A percentile compares a stretch with the other conserved stretches of the same genome.
Evolutionary conservation across 176 grass and related monocot species (phyloP).

Genomic region (Lolium perenne): DNA sequence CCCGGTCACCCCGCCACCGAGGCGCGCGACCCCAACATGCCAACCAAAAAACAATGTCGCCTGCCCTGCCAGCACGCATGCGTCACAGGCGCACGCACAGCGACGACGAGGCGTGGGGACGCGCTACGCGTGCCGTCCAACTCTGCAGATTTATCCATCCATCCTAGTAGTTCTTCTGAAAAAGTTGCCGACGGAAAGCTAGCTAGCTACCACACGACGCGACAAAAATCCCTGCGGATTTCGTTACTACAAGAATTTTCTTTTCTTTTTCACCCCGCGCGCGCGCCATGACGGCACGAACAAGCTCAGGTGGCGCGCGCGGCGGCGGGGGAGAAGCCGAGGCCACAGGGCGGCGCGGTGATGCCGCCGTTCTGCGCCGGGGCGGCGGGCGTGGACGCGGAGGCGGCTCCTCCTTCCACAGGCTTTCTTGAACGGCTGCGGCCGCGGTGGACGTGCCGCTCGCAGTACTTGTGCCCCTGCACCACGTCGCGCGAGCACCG

Average conservation of each 20-base stretch:
- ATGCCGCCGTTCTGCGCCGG: neutral
- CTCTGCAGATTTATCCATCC: neutral
- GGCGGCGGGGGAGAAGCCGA: slow-evolving; percentile 64
- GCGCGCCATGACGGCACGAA: neutral
- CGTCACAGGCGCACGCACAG: slow-evolving; percentile 24
- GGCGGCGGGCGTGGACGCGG: neutral
- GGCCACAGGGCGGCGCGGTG: slow-evolving; percentile 38
- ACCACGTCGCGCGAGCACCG: slow-evolving; percentile 95
- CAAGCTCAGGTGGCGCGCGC: slow-evolving; percentile 55
- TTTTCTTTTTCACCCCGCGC: neutral
- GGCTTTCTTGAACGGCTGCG: slow-evolving; percentile 99
- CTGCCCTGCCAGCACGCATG: neutral
- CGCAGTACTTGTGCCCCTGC: slow-evolving; percentile 96
- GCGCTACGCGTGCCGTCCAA: slow-evolving; percentile 32
- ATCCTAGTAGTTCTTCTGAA: neutral
- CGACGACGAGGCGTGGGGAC: neutral
- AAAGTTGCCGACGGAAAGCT: slow-evolving; percentile 22
- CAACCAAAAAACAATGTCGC: slow-evolving; percentile 41
- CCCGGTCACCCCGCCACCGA: slow-evolving; percentile 22
- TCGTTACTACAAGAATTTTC: slow-evolving; percentile 9
- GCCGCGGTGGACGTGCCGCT: slow-evolving; percentile 95
- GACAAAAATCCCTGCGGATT: slow-evolving; percentile 49
- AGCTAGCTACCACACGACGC: neutral
- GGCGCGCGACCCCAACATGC: slow-evolving; percentile 37
- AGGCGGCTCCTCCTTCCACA: slow-evolving; percentile 66